Evolutionary conservation across 2,329 filamentous ascomycete species (phyloP), one percentile per base, ranked within the genome.

Genomic region (Cladosporium sp.): DNA sequence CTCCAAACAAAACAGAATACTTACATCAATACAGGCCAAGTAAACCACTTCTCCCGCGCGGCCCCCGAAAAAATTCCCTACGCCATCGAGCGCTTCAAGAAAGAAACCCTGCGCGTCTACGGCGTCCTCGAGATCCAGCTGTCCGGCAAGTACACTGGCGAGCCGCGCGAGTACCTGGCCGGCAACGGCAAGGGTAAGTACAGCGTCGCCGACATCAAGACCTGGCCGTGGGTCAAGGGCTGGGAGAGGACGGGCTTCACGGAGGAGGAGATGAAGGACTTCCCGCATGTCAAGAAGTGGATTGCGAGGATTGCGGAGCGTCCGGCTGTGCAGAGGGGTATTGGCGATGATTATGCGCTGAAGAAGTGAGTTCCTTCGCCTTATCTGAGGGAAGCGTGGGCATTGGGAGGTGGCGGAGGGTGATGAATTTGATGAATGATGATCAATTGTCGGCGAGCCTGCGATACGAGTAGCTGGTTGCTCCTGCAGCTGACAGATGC

Each of bases 121-220:
- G 83, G 82, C 59, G 84, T 86, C n/a, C 77, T 85, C n/a, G 83
- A 85, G 66, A 83, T 85, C 65, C 82, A 80, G 11, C 76, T 85
- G 1, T 81, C 78, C 0, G 84, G 84, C 16, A 84, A 83, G 69
- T 85, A 82, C 71, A 81, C 78, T 1, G 82, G 80, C 16, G 74
- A 81, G 65, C 77, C 79, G 14, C 74, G 81, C 14, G 82, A 86
- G 8, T 86, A 85, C 67, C 76, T 86, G 2, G 83, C 82, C 23
- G 84, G 84, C 0, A 80, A 80, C 11, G 83, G 82, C 1, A 81
- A 81, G 68, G 84, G 84, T n/a, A 85, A 82, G 70, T 86, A 85
- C 72, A 79, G 77, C 21, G 76, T 85, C 25, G 81, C 83, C 14
- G 82, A 84, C 68, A 83, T 84, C 63, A 80, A 79, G 63, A 78